These are phyloP conservation scores for Tricholoma saponaceum DNA, from an alignment of 768 basidiomycete species.

Conservation along the genomic window DNA sequence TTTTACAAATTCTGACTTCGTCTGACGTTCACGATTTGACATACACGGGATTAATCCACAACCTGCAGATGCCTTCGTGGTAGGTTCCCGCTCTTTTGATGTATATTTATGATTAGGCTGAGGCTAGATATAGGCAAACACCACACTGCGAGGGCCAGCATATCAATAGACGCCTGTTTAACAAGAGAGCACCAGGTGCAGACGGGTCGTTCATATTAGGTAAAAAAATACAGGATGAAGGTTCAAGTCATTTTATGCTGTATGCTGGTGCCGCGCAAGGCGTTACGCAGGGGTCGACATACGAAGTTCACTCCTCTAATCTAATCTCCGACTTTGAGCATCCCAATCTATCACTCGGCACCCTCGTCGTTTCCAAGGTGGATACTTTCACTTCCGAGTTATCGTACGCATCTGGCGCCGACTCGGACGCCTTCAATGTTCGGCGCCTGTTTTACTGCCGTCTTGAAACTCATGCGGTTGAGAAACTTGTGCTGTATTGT, in stretches of 20 bases:
- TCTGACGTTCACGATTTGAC: slow-evolving; percentile 21
- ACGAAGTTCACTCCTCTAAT: slow-evolving; percentile 22
- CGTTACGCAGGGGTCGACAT: slow-evolving; percentile 22
- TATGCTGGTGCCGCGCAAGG: slow-evolving; percentile 30
- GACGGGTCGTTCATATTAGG: slow-evolving; percentile 25
- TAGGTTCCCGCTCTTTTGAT: slow-evolving; percentile 5
- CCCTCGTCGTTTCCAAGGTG: slow-evolving; percentile 17
- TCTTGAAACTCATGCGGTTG: slow-evolving; percentile 12
- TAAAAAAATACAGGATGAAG: slow-evolving; percentile 1
- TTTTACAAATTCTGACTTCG: slow-evolving; percentile 21
- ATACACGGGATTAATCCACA: slow-evolving; percentile 30
- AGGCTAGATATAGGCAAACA: slow-evolving; percentile 22
- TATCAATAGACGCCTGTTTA: slow-evolving; percentile 29
- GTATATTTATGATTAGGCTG: neutral
- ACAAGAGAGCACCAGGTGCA: slow-evolving; percentile 21
- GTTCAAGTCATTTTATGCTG: slow-evolving; percentile 13
- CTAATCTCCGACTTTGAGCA: slow-evolving; percentile 13
- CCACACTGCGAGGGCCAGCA: slow-evolving; percentile 32
- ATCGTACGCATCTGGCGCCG: neutral
- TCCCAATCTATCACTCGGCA: slow-evolving; percentile 19
- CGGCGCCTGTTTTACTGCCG: slow-evolving; percentile 23
- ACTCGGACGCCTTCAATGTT: slow-evolving; percentile 3
- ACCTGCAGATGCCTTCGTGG: slow-evolving; percentile 24
- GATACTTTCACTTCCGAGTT: slow-evolving; percentile 19
- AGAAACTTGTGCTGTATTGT: slow-evolving; percentile 20